A percentile compares a stretch with the other conserved stretches of the same genome.
These are phyloP conservation scores for Tubosaeta sp. DNA, from an alignment of 768 basidiomycete species.

Conservation along the genomic window DNA sequence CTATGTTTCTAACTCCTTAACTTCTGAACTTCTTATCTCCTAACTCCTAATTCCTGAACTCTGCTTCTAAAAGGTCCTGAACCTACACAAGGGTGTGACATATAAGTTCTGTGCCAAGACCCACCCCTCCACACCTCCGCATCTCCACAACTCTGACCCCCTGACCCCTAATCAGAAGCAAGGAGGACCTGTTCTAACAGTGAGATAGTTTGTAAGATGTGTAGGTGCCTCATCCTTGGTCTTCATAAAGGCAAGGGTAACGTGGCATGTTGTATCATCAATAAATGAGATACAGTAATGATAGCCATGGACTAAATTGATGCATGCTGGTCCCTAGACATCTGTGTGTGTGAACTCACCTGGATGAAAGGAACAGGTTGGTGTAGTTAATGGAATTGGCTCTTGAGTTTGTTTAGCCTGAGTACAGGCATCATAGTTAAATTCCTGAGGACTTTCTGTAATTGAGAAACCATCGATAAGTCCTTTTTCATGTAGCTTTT, in stretches of 20 bases:
- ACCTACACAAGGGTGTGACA: too few relatives aligned
- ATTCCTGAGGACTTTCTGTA: not conserved
- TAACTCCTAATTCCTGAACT: too few relatives aligned
- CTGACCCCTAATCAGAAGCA: too few relatives aligned
- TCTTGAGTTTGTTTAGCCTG: not conserved
- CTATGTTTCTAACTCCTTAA: too few relatives aligned
- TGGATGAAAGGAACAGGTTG: too few relatives aligned
- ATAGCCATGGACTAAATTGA: not conserved
- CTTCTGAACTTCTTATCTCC: too few relatives aligned
- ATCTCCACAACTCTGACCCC: too few relatives aligned
- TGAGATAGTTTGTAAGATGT: not conserved
- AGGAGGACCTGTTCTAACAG: too few relatives aligned
- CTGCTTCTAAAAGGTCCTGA: too few relatives aligned
- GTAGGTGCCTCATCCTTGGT: not conserved
- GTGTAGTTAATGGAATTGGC: not conserved
- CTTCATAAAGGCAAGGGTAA: not conserved
- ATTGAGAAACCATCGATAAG: not conserved
- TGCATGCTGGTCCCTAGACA: not conserved
- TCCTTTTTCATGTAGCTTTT: not conserved
- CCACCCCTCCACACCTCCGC: too few relatives aligned
- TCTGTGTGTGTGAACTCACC: conserved; percentile 5
- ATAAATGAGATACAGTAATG: conserved; percentile 1
- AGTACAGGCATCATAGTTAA: conserved; percentile 2
- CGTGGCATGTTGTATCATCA: not conserved
- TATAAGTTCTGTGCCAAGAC: too few relatives aligned